A percentile compares a stretch with the other conserved stretches of the same genome.
These are phyloP conservation scores for Sisymbrium irio DNA, from an alignment of 345 rosid species.

Conservation along the genomic window DNA sequence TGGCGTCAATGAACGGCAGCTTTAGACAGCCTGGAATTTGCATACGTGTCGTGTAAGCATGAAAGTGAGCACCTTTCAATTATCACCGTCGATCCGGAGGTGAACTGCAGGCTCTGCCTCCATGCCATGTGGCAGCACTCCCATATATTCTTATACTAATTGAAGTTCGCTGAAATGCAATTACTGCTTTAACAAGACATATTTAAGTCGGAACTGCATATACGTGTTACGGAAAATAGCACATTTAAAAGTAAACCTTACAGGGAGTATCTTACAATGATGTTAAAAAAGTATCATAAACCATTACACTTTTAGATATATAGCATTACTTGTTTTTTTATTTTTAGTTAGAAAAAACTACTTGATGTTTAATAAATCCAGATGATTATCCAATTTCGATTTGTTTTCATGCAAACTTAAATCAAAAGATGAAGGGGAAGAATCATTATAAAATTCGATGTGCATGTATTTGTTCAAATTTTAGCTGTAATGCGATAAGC, in stretches of 20 bases:
- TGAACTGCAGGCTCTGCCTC: slow-evolving; percentile 2
- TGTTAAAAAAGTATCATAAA: no score
- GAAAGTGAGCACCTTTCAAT: slow-evolving; percentile 11
- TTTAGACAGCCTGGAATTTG: slow-evolving; percentile 20
- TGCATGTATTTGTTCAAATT: background rate
- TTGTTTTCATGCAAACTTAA: background rate
- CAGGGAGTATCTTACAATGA: no score
- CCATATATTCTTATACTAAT: no score
- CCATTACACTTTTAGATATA: no score
- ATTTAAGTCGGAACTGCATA: no score
- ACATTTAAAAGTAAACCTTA: no score
- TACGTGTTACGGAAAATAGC: no score
- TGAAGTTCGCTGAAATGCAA: no score
- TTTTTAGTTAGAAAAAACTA: no score
- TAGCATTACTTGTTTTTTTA: background rate
- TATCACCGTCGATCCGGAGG: slow-evolving; percentile 1
- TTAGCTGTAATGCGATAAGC: background rate
- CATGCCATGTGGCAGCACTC: slow-evolving; percentile 5
- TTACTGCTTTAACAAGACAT: no score
- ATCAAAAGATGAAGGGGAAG: background rate
- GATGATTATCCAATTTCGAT: background rate
- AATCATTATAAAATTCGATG: background rate
- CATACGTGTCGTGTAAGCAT: slow-evolving; percentile 27
- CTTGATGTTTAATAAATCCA: background rate
- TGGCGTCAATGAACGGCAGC: slow-evolving; percentile 19